Percentiles rank a stretch among this genome's conserved stretches.
These are phyloP conservation scores for Dendrobium huoshanense DNA, from an alignment of 106 monocot genomes.

Conservation along the genomic window DNA sequence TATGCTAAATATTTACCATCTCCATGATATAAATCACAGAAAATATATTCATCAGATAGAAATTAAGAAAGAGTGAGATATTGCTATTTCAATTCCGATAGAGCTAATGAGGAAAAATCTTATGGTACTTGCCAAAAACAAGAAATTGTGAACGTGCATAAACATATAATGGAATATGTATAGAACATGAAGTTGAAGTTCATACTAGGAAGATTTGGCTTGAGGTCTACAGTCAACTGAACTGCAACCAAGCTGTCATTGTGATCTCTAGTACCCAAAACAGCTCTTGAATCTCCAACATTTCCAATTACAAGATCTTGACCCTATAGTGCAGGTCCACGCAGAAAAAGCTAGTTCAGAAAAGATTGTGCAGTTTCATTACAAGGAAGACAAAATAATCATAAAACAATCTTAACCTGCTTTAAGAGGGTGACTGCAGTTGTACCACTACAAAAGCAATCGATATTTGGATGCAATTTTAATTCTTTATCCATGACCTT, in stretches of 20 bases:
- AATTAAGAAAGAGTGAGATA: not conserved
- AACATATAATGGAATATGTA: not conserved
- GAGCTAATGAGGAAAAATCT: not conserved
- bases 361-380: not conserved
- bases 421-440: slow-evolving; percentile 72
- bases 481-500: slow-evolving; percentile 69
- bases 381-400: not conserved
- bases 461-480: slow-evolving; percentile 31
- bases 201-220: slow-evolving; percentile 32
- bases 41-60: not conserved
- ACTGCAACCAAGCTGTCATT: slow-evolving; percentile 17
- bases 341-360: not conserved
- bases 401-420: slow-evolving; percentile 32
- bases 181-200: not conserved
- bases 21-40: not conserved
- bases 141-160: not conserved
- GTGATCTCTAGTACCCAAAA: slow-evolving; percentile 26
- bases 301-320: slow-evolving; percentile 30
- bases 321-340: slow-evolving; percentile 6
- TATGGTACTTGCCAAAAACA: not conserved
- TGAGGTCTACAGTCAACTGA: slow-evolving; percentile 29
- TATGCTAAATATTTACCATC: not conserved
- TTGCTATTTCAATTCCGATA: not conserved
- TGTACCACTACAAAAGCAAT: slow-evolving; percentile 73
- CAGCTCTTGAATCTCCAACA: slow-evolving; percentile 27